These are phyloP conservation scores for Diddensiella transvaalensis DNA, from an alignment of 805 yeast species.

Conservation along the genomic window DNA sequence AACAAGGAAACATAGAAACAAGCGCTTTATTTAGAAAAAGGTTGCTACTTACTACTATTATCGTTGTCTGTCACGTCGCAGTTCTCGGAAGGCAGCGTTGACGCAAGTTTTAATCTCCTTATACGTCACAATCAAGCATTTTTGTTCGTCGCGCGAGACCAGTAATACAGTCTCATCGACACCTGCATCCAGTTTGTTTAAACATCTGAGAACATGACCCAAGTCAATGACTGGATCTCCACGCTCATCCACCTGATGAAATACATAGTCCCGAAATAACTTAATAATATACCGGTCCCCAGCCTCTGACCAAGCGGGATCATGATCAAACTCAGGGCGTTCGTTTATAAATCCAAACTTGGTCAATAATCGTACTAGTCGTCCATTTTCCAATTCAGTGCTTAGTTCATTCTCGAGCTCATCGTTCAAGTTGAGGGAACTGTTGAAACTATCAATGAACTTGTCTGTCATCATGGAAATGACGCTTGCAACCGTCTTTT, in stretches of 20 bases:
- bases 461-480: slow-evolving; percentile 21
- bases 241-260: slow-evolving; percentile 73
- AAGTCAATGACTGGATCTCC: slow-evolving; percentile 80
- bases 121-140: slow-evolving; percentile 79
- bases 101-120: slow-evolving; percentile 70
- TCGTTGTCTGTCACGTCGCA: slow-evolving; percentile 36
- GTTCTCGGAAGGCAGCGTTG: slow-evolving; percentile 61
- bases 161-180: slow-evolving; percentile 76
- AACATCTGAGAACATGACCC: slow-evolving; percentile 69
- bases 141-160: slow-evolving; percentile 80
- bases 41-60: no score
- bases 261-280: slow-evolving; percentile 78
- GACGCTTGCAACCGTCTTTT: slow-evolving; percentile 13
- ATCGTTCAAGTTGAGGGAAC: slow-evolving; percentile 23
- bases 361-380: slow-evolving; percentile 75
- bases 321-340: slow-evolving; percentile 61
- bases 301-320: slow-evolving; percentile 63
- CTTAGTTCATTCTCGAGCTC: slow-evolving; percentile 41
- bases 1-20: no score
- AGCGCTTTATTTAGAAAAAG: no score
- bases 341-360: slow-evolving; percentile 78
- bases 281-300: slow-evolving; percentile 71
- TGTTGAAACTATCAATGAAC: slow-evolving; percentile 21
- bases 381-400: slow-evolving; percentile 80
- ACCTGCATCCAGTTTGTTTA: slow-evolving; percentile 92